These are phyloP conservation scores for Aspergillus sp. DNA, from an alignment of 2,329 filamentous ascomycete species.

Conservation along the genomic window DNA sequence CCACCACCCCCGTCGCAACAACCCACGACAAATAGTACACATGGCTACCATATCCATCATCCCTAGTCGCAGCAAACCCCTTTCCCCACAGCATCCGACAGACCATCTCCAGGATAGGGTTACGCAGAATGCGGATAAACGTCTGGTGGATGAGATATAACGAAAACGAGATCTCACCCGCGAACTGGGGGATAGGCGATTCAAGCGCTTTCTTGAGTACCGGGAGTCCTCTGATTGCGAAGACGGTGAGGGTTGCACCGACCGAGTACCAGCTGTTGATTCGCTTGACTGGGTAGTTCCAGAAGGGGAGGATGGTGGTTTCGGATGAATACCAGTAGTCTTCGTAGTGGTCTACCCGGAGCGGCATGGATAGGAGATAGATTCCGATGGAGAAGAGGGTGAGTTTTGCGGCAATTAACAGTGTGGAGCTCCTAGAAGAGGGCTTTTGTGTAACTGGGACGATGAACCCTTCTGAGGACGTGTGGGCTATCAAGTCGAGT, in stretches of 20 bases:
- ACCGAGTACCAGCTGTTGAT: background rate
- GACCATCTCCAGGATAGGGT: no score
- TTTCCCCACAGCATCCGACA: no score
- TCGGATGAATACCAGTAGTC: background rate
- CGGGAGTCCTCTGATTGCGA: background rate
- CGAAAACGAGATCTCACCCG: background rate
- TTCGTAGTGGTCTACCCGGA: background rate
- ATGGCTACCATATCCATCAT: background rate
- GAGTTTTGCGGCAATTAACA: no score
- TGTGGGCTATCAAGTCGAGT: no score
- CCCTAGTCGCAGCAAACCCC: no score
- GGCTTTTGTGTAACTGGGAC: no score
- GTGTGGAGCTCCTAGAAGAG: no score
- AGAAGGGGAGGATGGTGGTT: background rate
- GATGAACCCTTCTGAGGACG: no score
- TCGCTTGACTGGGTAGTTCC: background rate
- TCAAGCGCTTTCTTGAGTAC: background rate
- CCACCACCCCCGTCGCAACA: background rate
- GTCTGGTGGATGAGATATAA: background rate
- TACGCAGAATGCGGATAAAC: no score
- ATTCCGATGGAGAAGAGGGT: no score
- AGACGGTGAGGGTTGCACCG: background rate
- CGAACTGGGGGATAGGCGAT: background rate
- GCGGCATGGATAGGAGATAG: no score
- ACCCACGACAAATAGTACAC: background rate